phyloP scores from a whole-genome alignment of 306 rosid genomes.

The Malus sylvestris region DNA sequence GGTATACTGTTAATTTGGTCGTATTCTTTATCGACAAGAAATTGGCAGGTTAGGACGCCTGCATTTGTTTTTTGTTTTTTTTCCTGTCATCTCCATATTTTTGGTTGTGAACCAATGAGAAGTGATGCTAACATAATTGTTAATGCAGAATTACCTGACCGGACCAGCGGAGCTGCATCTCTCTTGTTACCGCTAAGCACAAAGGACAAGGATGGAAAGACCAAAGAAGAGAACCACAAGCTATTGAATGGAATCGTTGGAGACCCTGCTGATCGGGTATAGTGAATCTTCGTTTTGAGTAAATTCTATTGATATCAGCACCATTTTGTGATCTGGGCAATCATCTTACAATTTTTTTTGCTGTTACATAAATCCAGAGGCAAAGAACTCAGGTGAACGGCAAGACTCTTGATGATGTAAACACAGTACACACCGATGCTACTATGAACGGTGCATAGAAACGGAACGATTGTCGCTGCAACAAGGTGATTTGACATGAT shows the following conservation, averaged over 20 bases:
- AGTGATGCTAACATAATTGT: slow-evolving; percentile 20
- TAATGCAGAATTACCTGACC: slow-evolving; percentile 79
- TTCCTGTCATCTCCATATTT: background rate
- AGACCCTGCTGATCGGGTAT: slow-evolving; percentile 87
- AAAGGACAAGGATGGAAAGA: slow-evolving; percentile 67
- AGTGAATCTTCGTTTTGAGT: background rate
- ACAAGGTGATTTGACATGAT: slow-evolving; percentile 24
- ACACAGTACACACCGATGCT: slow-evolving; percentile 53
- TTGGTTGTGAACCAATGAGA: slow-evolving; percentile 5
- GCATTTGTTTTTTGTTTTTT: background rate
- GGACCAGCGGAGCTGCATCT: slow-evolving; percentile 49
- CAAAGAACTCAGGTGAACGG: slow-evolving; percentile 90
- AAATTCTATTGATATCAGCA: background rate
- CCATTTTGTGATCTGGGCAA: background rate
- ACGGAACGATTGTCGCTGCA: slow-evolving; percentile 7
- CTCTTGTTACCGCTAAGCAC: slow-evolving; percentile 59
- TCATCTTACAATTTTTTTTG: slow-evolving; percentile 7
- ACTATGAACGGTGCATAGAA: slow-evolving; percentile 64
- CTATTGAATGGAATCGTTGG: slow-evolving; percentile 79
- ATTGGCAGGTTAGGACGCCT: slow-evolving; percentile 55
- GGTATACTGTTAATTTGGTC: slow-evolving; percentile 97
- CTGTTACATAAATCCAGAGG: slow-evolving; percentile 50
- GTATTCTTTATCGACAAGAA: slow-evolving; percentile 82
- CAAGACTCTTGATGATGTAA: slow-evolving; percentile 75
- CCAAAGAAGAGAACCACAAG: slow-evolving; percentile 88